Evolutionary conservation across 2,329 filamentous ascomycete genomes (phyloP).

Genomic region (Epicoccum sorghinum): DNA sequence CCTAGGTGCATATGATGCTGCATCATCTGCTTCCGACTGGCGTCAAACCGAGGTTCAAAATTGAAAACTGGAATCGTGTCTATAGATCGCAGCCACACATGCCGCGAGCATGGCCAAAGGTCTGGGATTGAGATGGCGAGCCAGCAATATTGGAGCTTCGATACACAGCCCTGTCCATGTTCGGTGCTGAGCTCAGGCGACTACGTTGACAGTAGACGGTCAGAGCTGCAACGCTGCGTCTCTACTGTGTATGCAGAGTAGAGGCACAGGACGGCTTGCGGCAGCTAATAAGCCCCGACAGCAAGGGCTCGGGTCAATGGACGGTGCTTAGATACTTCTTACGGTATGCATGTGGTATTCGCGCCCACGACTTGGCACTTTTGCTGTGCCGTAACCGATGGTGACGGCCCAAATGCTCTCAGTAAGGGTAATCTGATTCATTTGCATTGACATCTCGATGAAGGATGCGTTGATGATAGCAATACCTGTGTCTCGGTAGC

Average conservation of each 20-base stretch:
- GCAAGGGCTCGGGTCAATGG: slow-evolving; percentile 8
- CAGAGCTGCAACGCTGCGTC: slow-evolving; percentile 6
- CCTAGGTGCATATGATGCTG: not conserved
- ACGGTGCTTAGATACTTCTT: not conserved
- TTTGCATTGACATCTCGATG: not conserved
- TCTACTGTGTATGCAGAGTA: not conserved
- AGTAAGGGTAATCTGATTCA: not conserved
- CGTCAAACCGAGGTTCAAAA: not conserved
- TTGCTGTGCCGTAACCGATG: slow-evolving; percentile 5
- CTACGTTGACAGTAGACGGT: slow-evolving; percentile 1
- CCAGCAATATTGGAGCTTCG: not conserved
- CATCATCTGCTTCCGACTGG: not conserved
- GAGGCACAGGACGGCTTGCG: not conserved
- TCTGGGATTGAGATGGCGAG: not conserved
- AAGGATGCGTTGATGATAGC: not conserved
- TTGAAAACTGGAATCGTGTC: not conserved
- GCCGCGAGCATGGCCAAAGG: not conserved
- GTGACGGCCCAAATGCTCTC: not conserved
- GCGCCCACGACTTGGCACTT: not conserved
- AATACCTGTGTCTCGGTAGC: not conserved
- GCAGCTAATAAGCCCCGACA: slow-evolving; percentile 4
- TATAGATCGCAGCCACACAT: too few relatives aligned
- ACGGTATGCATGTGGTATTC: not conserved
- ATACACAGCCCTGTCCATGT: not conserved
- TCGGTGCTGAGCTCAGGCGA: not conserved